A percentile compares a stretch with the other conserved stretches of the same genome.
These are phyloP conservation scores for Phlyctochytrium arcticum DNA, from an alignment of 192 early-diverging fungal genomes.

Conservation along the genomic window DNA sequence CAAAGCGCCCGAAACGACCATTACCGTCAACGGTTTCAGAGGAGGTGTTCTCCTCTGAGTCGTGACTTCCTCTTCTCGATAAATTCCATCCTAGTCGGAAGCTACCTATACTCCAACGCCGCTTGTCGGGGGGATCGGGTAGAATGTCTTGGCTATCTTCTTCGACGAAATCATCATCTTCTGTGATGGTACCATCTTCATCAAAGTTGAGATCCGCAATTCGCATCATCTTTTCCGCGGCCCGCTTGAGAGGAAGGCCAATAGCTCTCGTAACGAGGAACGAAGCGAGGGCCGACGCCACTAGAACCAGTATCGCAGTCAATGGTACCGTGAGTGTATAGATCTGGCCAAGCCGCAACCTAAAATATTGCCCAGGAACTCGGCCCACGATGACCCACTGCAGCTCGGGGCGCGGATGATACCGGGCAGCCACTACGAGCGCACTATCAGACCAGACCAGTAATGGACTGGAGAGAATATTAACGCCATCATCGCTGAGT, in stretches of 20 bases:
- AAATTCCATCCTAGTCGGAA: not conserved
- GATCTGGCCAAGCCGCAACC: slow-evolving; percentile 6
- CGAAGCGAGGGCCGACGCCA: slow-evolving; percentile 7
- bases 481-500: not conserved
- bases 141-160: not conserved
- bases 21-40: not conserved
- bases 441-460: slow-evolving; percentile 6
- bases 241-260: slow-evolving; percentile 19
- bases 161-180: not conserved
- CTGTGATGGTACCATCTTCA: slow-evolving; percentile 4
- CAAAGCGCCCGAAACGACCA: not conserved
- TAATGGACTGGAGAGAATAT: slow-evolving; percentile 1
- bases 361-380: slow-evolving; percentile 14
- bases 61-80: not conserved
- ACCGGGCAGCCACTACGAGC: slow-evolving; percentile 8
- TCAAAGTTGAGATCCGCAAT: slow-evolving; percentile 32
- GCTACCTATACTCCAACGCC: slow-evolving; percentile 2
- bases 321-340: slow-evolving; percentile 22
- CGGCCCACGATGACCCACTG: slow-evolving; percentile 19
- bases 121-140: not conserved
- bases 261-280: slow-evolving; percentile 29
- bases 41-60: not conserved
- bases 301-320: slow-evolving; percentile 14
- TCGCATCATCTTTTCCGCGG: slow-evolving; percentile 24
- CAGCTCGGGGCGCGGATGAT: not conserved